These are phyloP conservation scores for Phytophthora lateralis DNA, from an alignment of 352 stramenopile genomes.

Conservation along the genomic window DNA sequence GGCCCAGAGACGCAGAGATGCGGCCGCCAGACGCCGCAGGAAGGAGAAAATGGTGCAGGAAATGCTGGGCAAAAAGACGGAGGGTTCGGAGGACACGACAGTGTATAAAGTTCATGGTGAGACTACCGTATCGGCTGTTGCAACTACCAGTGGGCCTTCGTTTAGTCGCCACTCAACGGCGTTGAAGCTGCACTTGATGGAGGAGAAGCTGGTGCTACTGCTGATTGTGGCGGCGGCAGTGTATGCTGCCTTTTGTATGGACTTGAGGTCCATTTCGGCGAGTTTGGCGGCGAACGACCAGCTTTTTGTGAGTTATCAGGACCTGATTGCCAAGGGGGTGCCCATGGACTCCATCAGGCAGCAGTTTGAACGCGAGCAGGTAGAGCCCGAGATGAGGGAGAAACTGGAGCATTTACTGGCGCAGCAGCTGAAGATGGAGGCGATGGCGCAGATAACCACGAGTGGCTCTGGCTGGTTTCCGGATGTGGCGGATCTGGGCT, in stretches of 20 bases:
- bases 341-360: slow-evolving; percentile 69
- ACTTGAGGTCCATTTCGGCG: slow-evolving; percentile 53
- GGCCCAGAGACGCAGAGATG: slow-evolving; percentile 70
- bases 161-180: slow-evolving; percentile 63
- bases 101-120: neutral
- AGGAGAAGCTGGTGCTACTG: slow-evolving; percentile 69
- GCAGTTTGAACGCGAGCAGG: slow-evolving; percentile 73
- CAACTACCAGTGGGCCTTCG: slow-evolving; percentile 18
- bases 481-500: slow-evolving; percentile 55
- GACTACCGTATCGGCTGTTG: neutral
- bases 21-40: slow-evolving; percentile 56
- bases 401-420: slow-evolving; percentile 61
- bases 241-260: slow-evolving; percentile 56
- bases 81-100: neutral
- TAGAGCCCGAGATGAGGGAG: slow-evolving; percentile 44
- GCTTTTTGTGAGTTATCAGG: slow-evolving; percentile 61
- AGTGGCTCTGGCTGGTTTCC: slow-evolving; percentile 47
- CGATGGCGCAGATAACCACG: slow-evolving; percentile 15
- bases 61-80: slow-evolving; percentile 35
- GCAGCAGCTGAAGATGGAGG: slow-evolving; percentile 43
- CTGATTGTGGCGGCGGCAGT: slow-evolving; percentile 52
- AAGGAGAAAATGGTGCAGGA: slow-evolving; percentile 68
- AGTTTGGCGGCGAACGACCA: slow-evolving; percentile 53
- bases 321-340: slow-evolving; percentile 64
- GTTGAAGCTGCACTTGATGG: slow-evolving; percentile 51